These are phyloP conservation scores for Globisporangium spinosum DNA, from an alignment of 352 stramenopile species.

Conservation along the genomic window DNA sequence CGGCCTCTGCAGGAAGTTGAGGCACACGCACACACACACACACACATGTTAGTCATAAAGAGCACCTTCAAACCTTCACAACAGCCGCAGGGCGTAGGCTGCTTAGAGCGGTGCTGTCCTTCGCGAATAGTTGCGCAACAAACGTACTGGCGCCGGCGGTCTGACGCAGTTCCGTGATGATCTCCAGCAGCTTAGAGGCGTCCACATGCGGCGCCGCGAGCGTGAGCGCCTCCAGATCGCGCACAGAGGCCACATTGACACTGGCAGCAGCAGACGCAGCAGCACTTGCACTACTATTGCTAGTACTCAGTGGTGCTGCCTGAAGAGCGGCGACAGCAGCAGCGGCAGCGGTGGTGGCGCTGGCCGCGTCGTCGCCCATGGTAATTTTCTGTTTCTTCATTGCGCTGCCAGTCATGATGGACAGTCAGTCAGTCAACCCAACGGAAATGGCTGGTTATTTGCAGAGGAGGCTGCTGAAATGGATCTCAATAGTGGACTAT, in stretches of 20 bases:
- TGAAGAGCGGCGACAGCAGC: not conserved
- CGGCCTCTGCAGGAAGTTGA: constrained; percentile 32
- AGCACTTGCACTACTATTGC: too few relatives aligned
- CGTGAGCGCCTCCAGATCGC: constrained; percentile 28
- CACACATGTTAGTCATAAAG: constrained; percentile 4
- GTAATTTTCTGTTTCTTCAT: constrained; percentile 8
- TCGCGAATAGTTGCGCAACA: not conserved
- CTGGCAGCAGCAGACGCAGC: not conserved
- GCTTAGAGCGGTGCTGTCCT: not conserved
- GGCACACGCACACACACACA: not conserved
- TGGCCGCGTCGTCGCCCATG: constrained; percentile 5
- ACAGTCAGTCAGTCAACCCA: not conserved
- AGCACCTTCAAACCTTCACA: not conserved
- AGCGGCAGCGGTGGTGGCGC: too few relatives aligned
- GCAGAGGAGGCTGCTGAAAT: not conserved
- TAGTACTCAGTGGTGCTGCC: not conserved
- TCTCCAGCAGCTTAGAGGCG: constrained; percentile 51
- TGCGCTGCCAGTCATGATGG: not conserved
- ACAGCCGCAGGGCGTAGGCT: not conserved
- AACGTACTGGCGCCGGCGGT: constrained; percentile 61
- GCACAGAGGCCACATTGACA: constrained; percentile 12
- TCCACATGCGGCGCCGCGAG: constrained; percentile 33
- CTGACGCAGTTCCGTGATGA: constrained; percentile 58
- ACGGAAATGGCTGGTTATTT: not conserved
- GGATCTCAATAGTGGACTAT: not conserved